phyloP scores from a whole-genome alignment of 192 early-diverging fungal species.

The Gryganskiella cystojenkinii region DNA sequence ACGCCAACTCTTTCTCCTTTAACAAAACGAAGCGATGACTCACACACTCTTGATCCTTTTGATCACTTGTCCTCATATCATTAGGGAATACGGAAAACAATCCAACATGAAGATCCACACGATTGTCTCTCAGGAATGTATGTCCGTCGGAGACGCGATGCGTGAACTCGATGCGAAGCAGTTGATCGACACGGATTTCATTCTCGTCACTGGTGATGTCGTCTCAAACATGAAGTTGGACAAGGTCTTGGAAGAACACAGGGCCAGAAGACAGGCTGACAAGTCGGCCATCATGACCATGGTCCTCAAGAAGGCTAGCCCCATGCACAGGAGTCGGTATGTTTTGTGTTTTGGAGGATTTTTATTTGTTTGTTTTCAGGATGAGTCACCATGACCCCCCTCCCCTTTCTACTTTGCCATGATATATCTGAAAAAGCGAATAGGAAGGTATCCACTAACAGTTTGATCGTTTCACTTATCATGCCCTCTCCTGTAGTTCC shows the following conservation, averaged over 20 bases:
- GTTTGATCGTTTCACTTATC: not conserved
- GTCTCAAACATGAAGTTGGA: slow-evolving; percentile 91
- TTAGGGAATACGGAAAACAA: slow-evolving; percentile 78
- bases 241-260: slow-evolving; percentile 83
- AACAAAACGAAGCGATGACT: not conserved
- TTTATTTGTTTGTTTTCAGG: not conserved
- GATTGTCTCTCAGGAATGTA: slow-evolving; percentile 76
- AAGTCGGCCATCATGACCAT: slow-evolving; percentile 95
- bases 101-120: slow-evolving; percentile 76
- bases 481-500: slow-evolving; percentile 44
- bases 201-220: slow-evolving; percentile 90
- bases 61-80: slow-evolving; percentile 57
- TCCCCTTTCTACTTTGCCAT: too few species aligned
- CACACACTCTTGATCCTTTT: slow-evolving; percentile 1
- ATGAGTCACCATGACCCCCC: slow-evolving; percentile 25
- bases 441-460: slow-evolving; percentile 3
- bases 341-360: not conserved
- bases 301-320: slow-evolving; percentile 79
- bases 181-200: slow-evolving; percentile 88
- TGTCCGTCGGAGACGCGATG: slow-evolving; percentile 91
- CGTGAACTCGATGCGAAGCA: slow-evolving; percentile 88
- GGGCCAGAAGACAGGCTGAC: slow-evolving; percentile 75
- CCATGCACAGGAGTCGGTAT: slow-evolving; percentile 52
- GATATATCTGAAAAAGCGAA: not conserved
- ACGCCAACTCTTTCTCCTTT: not conserved